These are phyloP conservation scores for Salix purpurea DNA, from an alignment of 345 rosid species.

Conservation along the genomic window DNA sequence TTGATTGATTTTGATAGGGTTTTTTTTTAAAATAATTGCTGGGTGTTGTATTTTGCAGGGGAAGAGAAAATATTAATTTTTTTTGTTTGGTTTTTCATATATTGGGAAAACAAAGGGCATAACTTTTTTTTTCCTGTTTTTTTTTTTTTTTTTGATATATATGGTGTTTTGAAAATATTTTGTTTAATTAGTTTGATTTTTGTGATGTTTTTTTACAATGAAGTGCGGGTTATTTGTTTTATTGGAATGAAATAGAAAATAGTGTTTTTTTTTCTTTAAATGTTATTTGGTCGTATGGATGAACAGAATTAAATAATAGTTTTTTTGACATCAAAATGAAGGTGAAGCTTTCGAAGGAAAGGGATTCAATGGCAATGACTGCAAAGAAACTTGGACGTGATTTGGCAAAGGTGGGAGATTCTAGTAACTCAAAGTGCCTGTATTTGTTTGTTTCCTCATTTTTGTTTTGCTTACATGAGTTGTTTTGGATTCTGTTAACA, in stretches of 20 bases:
- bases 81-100: too few relatives aligned
- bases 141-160: too few relatives aligned
- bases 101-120: too few relatives aligned
- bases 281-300: background rate
- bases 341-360: constrained; percentile 68
- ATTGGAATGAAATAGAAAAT: background rate
- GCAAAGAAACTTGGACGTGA: constrained; percentile 84
- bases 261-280: too few relatives aligned
- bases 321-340: constrained; percentile 26
- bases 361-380: constrained; percentile 66
- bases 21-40: too few relatives aligned
- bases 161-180: background rate
- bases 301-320: background rate
- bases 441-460: background rate
- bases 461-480: background rate
- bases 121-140: too few relatives aligned
- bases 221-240: background rate
- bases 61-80: background rate
- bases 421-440: background rate
- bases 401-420: constrained; percentile 56
- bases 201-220: background rate
- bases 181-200: background rate
- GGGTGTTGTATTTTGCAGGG: background rate
- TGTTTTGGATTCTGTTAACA: background rate
- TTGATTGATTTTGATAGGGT: background rate